Percentiles rank a stretch among this genome's conserved stretches.
Evolutionary conservation across 2,329 filamentous ascomycete genomes (phyloP).

Genomic region (Pseudogymnoascus sp.): DNA sequence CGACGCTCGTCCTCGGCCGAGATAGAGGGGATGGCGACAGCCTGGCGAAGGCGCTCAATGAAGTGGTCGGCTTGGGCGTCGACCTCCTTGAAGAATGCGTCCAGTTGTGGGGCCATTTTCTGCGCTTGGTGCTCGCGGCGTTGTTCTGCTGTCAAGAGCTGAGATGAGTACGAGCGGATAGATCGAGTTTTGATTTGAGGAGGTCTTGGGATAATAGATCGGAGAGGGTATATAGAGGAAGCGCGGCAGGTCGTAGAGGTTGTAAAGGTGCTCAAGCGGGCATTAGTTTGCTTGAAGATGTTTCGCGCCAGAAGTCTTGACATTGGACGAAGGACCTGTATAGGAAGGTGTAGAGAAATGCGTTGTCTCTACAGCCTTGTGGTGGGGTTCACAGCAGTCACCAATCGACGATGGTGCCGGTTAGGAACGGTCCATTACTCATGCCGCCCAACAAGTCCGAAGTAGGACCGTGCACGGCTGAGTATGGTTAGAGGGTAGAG

Average conservation of each 20-base stretch:
- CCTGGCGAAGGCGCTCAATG: conserved; percentile 81
- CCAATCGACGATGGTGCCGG: not conserved
- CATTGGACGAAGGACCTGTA: not conserved
- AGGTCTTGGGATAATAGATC: not conserved
- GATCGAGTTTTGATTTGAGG: not conserved
- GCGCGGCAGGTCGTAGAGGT: not conserved
- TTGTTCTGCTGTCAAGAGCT: conserved; percentile 7
- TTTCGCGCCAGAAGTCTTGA: conserved; percentile 5
- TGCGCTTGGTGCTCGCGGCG: conserved; percentile 44
- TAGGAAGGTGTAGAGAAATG: conserved; percentile 9
- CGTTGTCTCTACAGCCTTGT: conserved; percentile 5
- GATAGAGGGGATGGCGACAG: conserved; percentile 92
- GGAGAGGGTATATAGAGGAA: not conserved
- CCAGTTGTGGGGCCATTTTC: conserved; percentile 72
- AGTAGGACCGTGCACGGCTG: not conserved
- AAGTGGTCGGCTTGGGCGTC: conserved; percentile 71
- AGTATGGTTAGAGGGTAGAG: not conserved
- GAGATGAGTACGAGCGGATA: conserved; percentile 1
- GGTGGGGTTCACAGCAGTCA: conserved; percentile 1
- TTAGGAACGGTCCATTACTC: conserved; percentile 5
- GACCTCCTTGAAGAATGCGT: conserved; percentile 88
- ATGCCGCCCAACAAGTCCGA: not conserved
- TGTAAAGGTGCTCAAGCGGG: conserved; percentile 2
- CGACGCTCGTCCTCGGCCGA: conserved; percentile 85
- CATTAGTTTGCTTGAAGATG: conserved; percentile 9